phyloP scores from a whole-genome alignment of 2,329 filamentous ascomycete species.

The Fusarium falciforme region DNA sequence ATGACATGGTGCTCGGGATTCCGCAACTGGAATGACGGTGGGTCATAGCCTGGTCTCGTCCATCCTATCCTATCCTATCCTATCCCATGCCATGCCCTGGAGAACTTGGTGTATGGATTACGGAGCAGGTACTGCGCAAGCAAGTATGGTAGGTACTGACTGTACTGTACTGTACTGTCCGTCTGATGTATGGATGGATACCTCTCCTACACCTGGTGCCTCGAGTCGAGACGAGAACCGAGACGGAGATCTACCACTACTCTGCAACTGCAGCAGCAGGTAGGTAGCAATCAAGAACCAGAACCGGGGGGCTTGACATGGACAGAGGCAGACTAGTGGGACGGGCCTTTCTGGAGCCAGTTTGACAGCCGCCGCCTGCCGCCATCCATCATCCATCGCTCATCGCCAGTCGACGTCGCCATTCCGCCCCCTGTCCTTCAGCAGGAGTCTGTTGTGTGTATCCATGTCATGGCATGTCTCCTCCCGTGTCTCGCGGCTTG shows the following conservation, averaged over 20 bases:
- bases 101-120: conserved; percentile 11
- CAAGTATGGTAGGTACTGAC: neutral
- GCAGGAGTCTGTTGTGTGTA: neutral
- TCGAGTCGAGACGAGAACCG: conserved; percentile 5
- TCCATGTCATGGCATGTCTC: conserved; percentile 33
- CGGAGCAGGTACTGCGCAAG: neutral
- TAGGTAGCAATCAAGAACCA: conserved; percentile 28
- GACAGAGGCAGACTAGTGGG: conserved; percentile 44
- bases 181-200: neutral
- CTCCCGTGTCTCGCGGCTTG: conserved; percentile 34
- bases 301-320: conserved; percentile 28
- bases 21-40: conserved; percentile 46
- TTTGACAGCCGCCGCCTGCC: conserved; percentile 45
- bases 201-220: conserved; percentile 13
- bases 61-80: conserved; percentile 29
- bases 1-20: conserved; percentile 41
- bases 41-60: conserved; percentile 30
- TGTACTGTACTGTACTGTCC: neutral
- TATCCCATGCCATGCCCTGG: neutral
- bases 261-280: neutral
- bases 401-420: conserved; percentile 24
- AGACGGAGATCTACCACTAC: conserved; percentile 37
- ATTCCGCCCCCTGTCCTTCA: conserved; percentile 36
- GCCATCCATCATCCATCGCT: conserved; percentile 20
- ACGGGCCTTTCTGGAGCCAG: conserved; percentile 44